Conservation (phyloP, 306 rosid genomes). For the Prunus dulcis region DNA sequence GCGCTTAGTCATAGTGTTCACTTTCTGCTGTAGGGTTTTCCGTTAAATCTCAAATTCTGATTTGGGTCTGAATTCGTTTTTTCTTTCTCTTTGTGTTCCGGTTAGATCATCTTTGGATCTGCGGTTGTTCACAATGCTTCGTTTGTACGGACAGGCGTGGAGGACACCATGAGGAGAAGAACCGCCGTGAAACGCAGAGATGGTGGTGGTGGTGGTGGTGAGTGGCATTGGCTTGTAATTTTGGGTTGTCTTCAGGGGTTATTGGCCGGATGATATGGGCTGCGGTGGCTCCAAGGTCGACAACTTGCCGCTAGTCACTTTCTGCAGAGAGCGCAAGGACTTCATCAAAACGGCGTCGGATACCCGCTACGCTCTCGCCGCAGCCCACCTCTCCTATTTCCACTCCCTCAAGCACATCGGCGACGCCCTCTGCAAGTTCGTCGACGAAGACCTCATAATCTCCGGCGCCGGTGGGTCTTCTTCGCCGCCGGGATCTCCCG, state of each 20-base stretch:
- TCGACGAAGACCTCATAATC: slow-evolving; percentile 69
- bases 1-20: not conserved
- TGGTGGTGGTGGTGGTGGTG: slow-evolving; percentile 16
- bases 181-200: not conserved
- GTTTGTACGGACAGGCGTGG: slow-evolving; percentile 41
- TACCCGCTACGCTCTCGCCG: slow-evolving; percentile 83
- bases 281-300: slow-evolving; percentile 84
- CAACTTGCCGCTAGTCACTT: slow-evolving; percentile 75
- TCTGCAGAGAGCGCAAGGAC: slow-evolving; percentile 68
- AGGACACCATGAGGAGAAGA: slow-evolving; percentile 25
- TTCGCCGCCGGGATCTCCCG: slow-evolving; percentile 58
- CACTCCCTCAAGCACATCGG: slow-evolving; percentile 75
- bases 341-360: slow-evolving; percentile 72
- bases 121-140: slow-evolving; percentile 40
- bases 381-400: slow-evolving; percentile 80
- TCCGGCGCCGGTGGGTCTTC: slow-evolving; percentile 28
- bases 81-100: slow-evolving; percentile 10
- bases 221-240: slow-evolving; percentile 11
- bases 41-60: not conserved
- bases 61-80: not conserved
- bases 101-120: slow-evolving; percentile 30
- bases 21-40: slow-evolving; percentile 18
- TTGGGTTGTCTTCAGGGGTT: slow-evolving; percentile 21
- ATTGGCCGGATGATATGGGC: slow-evolving; percentile 59
- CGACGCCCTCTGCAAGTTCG: slow-evolving; percentile 67